A percentile compares a stretch with the other conserved stretches of the same genome.
These are phyloP conservation scores for Cryptosporidium tyzzeri DNA, from an alignment of 169 alveolate species.

Conservation along the genomic window DNA sequence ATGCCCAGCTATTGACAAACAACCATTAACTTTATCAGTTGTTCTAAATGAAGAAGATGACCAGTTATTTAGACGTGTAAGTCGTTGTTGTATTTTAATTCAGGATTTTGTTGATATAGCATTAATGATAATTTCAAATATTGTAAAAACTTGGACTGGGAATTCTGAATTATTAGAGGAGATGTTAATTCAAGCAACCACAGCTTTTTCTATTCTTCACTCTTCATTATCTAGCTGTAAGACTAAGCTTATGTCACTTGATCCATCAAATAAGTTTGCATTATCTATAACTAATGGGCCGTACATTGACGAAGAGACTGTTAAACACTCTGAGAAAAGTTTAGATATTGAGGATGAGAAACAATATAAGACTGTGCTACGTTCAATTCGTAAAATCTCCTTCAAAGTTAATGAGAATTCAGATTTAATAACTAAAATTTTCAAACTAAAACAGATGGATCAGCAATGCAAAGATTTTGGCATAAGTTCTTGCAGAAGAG, in stretches of 20 bases:
- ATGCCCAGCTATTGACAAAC: no score
- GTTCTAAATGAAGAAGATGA: background rate
- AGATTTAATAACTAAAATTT: background rate
- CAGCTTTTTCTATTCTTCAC: background rate
- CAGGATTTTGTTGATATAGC: background rate
- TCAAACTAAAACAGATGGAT: background rate
- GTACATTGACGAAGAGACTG: background rate
- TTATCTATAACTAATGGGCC: background rate
- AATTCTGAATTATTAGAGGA: background rate
- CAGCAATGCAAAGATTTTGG: background rate
- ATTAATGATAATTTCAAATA: background rate
- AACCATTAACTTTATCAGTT: no score
- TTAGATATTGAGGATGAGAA: background rate
- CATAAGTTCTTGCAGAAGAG: background rate
- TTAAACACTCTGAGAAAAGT: background rate
- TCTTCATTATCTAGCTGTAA: background rate
- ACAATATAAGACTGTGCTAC: background rate
- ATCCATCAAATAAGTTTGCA: background rate
- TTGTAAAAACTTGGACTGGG: background rate
- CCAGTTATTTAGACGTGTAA: background rate
- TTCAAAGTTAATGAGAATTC: background rate
- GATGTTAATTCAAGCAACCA: background rate
- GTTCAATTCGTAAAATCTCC: background rate
- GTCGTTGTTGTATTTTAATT: background rate
- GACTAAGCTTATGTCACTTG: background rate